Base-by-base conservation (phyloP, 116 monocot species). In the Phalaenopsis hybrid region DNA sequence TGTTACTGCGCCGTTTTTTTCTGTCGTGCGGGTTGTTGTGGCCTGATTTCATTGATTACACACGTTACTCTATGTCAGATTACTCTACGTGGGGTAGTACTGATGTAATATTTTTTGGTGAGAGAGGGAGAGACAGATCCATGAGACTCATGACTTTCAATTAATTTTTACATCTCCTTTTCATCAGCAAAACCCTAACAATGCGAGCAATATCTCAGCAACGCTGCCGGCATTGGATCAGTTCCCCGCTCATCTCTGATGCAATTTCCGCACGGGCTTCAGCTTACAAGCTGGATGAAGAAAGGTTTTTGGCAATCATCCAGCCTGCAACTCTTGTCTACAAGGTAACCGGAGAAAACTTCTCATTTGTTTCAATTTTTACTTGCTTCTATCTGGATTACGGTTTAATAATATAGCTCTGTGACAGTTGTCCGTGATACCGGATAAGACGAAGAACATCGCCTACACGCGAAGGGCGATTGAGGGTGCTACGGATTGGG, bases 391-490 rank as follows among this genome's bases (percentile, higher is more conserved):
- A 58, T 6, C 76, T 72, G 18, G 74, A n/a, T 82, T 18, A 67
- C 83, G 93, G 95, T 96, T 94, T 70, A 92, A 89, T 81, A 94
- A 37, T 37, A 37, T 96, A 43, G 96, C 92, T 21, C 81, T 96
- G 33, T 94, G 92, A 76, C 94, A 96, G 78, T 58, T 96, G 58
- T 79, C 78, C 21, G 96, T 94, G 76, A 94, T 94, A 7, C 88
- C 91, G 58, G 96, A 96, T 76, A 96, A 96, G 89, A 87, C 85
- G 87, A 86, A 87, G 86, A 96, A 96, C 77, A 92, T 96, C 84
- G 85, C 80, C 7, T 92, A 89, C 43, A 91, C 94, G 37, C 87
- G 92, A 20, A 80, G 80, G 72, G 92, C 87, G 52, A 96, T 96
- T 69, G 94, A 92, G 88, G 92, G 88, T 46, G 96, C 94, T n/a